Percentiles rank a stretch among this genome's conserved stretches.
Evolutionary conservation across 495 filamentous ascomycete genomes (phyloP).

Genomic region (Immersiella caudata): DNA sequence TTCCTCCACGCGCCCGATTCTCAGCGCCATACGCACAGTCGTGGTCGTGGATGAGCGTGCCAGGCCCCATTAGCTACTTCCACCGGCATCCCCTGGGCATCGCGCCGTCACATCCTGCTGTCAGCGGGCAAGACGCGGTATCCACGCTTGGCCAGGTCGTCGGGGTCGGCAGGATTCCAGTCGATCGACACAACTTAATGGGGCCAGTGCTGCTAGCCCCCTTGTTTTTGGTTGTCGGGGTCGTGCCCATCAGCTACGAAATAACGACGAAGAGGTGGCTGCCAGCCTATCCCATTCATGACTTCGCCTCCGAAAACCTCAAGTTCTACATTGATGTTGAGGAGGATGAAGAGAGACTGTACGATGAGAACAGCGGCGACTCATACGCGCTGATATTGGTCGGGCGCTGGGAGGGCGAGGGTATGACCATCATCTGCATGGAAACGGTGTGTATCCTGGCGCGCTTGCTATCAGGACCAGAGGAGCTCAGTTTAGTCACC

Average conservation of each 20-base stretch:
- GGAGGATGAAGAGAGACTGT: not conserved
- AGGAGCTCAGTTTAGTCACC: not conserved
- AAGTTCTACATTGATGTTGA: slow-evolving; percentile 5
- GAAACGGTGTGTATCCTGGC: slow-evolving; percentile 9
- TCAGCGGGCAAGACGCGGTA: not conserved
- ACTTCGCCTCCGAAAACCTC: not conserved
- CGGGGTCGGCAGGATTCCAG: not conserved
- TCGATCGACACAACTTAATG: not conserved
- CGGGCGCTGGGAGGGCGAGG: slow-evolving; percentile 4
- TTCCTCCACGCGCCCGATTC: not conserved
- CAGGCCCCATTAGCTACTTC: slow-evolving; percentile 6
- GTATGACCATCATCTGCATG: not conserved
- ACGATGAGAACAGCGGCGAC: not conserved
- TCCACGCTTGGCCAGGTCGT: not conserved
- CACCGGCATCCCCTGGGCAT: not conserved
- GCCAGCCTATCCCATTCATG: not conserved
- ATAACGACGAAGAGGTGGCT: not conserved
- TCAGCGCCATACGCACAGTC: not conserved
- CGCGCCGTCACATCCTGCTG: not conserved
- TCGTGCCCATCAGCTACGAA: not conserved
- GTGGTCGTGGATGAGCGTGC: slow-evolving; percentile 9
- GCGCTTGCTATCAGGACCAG: not conserved
- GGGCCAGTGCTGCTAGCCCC: not conserved
- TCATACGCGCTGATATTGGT: not conserved
- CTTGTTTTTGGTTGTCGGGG: not conserved